Percentiles rank a stretch among this genome's conserved stretches.
These are phyloP conservation scores for Bipolaris cookei DNA, from an alignment of 2,329 filamentous ascomycete genomes.

Conservation along the genomic window DNA sequence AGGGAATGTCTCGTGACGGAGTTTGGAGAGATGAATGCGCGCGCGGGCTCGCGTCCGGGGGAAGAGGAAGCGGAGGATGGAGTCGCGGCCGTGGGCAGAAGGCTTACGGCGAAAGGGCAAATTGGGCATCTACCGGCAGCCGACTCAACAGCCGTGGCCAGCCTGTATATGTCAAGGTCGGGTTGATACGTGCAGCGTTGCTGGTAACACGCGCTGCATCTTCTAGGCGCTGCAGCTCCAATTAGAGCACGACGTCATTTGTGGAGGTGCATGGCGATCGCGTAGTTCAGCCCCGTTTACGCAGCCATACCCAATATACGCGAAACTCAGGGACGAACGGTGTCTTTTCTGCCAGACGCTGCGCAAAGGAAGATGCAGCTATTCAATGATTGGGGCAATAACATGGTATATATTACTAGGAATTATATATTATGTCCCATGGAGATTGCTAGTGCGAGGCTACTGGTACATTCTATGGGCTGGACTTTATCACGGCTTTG, in stretches of 20 bases:
- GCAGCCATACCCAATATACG: conserved; percentile 7
- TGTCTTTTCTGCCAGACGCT: neutral
- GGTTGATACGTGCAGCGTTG: conserved; percentile 12
- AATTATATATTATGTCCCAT: too few relatives aligned
- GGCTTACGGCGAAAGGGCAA: conserved; percentile 41
- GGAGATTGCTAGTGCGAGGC: neutral
- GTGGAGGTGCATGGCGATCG: conserved; percentile 13
- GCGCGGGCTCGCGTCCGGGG: conserved; percentile 68
- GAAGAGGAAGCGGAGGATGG: conserved; percentile 70
- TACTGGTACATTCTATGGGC: neutral
- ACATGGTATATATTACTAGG: neutral
- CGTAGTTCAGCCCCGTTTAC: conserved; percentile 6
- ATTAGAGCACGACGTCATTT: conserved; percentile 25
- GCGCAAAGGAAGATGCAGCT: neutral
- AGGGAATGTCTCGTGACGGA: conserved; percentile 78
- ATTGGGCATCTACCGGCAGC: conserved; percentile 42
- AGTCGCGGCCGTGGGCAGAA: conserved; percentile 39
- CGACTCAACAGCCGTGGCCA: conserved; percentile 17
- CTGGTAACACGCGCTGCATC: conserved; percentile 6
- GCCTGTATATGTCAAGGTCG: conserved; percentile 11
- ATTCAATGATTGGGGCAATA: neutral
- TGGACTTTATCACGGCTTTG: neutral
- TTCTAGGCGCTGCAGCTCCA: conserved; percentile 17
- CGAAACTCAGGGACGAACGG: neutral
- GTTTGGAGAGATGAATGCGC: conserved; percentile 68